Percentiles rank a stretch among this genome's conserved stretches.
Conservation (phyloP, 2,329 filamentous ascomycete genomes). For the Colletotrichum lentis region DNA sequence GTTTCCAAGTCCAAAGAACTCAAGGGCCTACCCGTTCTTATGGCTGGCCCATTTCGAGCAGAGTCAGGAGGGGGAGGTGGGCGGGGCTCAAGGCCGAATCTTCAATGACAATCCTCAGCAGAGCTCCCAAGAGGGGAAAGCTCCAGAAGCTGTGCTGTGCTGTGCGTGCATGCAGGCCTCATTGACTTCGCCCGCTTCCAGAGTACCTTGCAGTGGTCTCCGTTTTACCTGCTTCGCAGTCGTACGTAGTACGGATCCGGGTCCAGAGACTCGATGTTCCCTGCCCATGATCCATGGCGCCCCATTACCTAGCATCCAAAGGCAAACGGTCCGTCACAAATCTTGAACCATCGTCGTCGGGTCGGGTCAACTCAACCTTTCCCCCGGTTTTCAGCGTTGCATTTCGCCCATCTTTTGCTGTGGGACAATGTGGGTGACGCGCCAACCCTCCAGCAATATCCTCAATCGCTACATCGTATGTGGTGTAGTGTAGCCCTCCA, state of each 20-base stretch:
- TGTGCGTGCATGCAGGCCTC: not conserved
- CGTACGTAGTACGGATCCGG: not conserved
- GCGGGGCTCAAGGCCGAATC: not conserved
- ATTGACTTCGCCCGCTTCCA: conserved; percentile 2
- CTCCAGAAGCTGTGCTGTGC: conserved; percentile 13
- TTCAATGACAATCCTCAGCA: not conserved
- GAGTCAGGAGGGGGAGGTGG: not conserved
- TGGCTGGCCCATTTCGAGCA: not conserved
- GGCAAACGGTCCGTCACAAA: conserved; percentile 3
- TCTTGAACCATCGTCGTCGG: conserved; percentile 5
- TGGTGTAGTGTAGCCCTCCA: no score
- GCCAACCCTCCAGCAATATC: conserved; percentile 35
- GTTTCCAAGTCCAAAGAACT: not conserved
- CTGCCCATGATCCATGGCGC: not conserved
- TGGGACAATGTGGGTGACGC: conserved; percentile 32
- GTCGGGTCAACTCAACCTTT: conserved; percentile 16
- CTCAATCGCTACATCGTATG: conserved; percentile 2
- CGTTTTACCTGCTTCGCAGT: not conserved
- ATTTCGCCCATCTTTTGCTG: conserved; percentile 19
- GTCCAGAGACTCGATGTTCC: conserved; percentile 4
- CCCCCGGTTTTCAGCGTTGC: conserved; percentile 16
- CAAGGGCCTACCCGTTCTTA: not conserved
- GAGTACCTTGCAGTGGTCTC: conserved; percentile 3
- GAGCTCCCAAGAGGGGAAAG: conserved; percentile 16
- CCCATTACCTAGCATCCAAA: conserved; percentile 2